Base-by-base conservation (phyloP, 768 basidiomycete genomes). In the Auriscalpium vulgare region DNA sequence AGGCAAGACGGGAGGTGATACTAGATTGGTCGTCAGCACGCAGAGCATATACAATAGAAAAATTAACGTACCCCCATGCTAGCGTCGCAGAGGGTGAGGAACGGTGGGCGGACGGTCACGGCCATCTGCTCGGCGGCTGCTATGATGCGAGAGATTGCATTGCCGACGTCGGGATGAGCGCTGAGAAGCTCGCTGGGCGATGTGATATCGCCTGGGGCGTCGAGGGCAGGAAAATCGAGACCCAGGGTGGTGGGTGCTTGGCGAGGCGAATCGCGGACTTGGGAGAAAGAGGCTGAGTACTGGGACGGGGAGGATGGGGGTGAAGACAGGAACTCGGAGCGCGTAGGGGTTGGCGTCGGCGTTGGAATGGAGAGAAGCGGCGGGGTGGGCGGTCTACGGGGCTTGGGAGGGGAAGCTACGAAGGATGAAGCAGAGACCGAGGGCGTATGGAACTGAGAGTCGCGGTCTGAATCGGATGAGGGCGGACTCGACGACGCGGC, bases 1-100 rank as follows among this genome's bases (percentile, higher is more conserved):
- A 91, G 73, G 64, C 86, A 88, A 4, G 85, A 81, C 0, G 88
- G 85, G 16, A 90, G 73, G 63, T 87, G 84, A 62, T 88, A 88
- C 85, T 88, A 55, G 13, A 29, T 29, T 29, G 29, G 7, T 29
- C 29, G 29, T 53, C 17, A 34, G 19, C 50, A 43, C 47, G 14
- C 45, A 37, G 40, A 50, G 37, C 43, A 21, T 55, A 10, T 56
- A 50, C 49, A 6, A 19, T 17, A 21, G 36, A 49, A 16, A 10
- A 73, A 48, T 2, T 8, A 3, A 19, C 19, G 37, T 38, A 51
- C 87, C 43, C 76, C 79, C 83, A 88, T 85, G 14, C 75, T 69
- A 2, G 85, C 85, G 66, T 89, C 88, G 62, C 85, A 87, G 8
- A 90, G 70, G n/a, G 80, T 78, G 35, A 86, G 70, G 66, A 88